These are phyloP conservation scores for Cokeromyces recurvatus DNA, from an alignment of 371 early-diverging fungal genomes.

Conservation along the genomic window DNA sequence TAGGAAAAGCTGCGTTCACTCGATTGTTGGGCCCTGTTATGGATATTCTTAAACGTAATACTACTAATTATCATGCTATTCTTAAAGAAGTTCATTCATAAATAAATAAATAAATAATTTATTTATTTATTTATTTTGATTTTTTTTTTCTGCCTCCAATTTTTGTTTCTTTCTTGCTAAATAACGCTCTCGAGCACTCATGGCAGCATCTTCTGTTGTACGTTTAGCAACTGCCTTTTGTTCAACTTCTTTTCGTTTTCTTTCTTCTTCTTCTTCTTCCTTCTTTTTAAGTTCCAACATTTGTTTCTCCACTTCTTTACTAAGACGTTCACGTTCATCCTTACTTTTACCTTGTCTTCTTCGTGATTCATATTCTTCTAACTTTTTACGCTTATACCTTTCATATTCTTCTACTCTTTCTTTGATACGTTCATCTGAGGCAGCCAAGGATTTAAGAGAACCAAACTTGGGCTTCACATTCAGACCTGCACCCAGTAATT, in stretches of 20 bases:
- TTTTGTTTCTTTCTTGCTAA: constrained; percentile 68
- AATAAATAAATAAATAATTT: too few species aligned
- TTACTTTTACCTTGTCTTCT: constrained; percentile 20
- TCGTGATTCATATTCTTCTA: constrained; percentile 33
- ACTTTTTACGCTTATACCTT: constrained; percentile 48
- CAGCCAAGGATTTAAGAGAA: constrained; percentile 24
- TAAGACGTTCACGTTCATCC: constrained; percentile 36
- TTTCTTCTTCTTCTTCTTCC: constrained; percentile 46
- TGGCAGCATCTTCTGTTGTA: constrained; percentile 63
- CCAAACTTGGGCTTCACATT: constrained; percentile 57
- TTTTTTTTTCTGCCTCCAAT: constrained; percentile 18
- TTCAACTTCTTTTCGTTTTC: constrained; percentile 49
- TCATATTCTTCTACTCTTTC: constrained; percentile 44
- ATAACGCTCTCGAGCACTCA: constrained; percentile 74
- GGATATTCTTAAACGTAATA: too few species aligned
- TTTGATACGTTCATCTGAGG: constrained; percentile 37
- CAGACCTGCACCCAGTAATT: constrained; percentile 73
- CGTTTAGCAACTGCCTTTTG: constrained; percentile 55
- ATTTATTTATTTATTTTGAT: too few species aligned
- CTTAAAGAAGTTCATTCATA: too few species aligned
- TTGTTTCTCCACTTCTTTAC: constrained; percentile 45
- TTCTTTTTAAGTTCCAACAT: constrained; percentile 53
- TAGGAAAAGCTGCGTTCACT: too few species aligned
- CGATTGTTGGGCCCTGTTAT: too few species aligned
- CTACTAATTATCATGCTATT: too few species aligned